These are phyloP conservation scores for Colletotrichum sp. DNA, from an alignment of 2,329 filamentous ascomycete species.

Conservation along the genomic window DNA sequence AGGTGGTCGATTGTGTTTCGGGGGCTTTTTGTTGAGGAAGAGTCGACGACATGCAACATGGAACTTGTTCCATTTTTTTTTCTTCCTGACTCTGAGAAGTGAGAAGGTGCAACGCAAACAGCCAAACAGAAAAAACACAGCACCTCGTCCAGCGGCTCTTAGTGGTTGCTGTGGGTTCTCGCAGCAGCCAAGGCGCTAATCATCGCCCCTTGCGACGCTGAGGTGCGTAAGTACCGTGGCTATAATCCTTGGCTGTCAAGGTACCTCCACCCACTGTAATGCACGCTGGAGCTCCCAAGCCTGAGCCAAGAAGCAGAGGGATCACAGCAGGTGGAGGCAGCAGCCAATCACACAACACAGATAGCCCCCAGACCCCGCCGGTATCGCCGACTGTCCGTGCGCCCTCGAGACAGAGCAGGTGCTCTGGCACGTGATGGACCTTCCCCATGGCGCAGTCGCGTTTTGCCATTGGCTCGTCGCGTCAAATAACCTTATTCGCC, in stretches of 20 bases:
- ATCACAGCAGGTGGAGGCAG: background rate
- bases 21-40: conserved; percentile 13
- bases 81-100: background rate
- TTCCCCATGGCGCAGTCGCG: background rate
- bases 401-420: background rate
- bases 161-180: background rate
- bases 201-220: background rate
- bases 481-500: conserved; percentile 12
- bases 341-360: conserved; percentile 13
- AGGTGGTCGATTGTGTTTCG: background rate
- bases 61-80: background rate
- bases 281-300: background rate
- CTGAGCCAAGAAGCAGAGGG: background rate
- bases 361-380: background rate
- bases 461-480: conserved; percentile 5
- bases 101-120: conserved; percentile 4
- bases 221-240: conserved; percentile 9
- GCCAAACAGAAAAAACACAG: background rate
- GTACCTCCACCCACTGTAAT: conserved; percentile 2
- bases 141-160: conserved; percentile 1
- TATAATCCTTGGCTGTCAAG: conserved; percentile 8
- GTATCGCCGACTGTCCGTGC: background rate
- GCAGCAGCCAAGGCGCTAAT: conserved; percentile 13
- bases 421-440: background rate
- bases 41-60: background rate